Percentiles rank a stretch among this genome's conserved stretches.
These are phyloP conservation scores for Pneumocystis sp. DNA, from an alignment of 1,139 yeast species.

Conservation along the genomic window DNA sequence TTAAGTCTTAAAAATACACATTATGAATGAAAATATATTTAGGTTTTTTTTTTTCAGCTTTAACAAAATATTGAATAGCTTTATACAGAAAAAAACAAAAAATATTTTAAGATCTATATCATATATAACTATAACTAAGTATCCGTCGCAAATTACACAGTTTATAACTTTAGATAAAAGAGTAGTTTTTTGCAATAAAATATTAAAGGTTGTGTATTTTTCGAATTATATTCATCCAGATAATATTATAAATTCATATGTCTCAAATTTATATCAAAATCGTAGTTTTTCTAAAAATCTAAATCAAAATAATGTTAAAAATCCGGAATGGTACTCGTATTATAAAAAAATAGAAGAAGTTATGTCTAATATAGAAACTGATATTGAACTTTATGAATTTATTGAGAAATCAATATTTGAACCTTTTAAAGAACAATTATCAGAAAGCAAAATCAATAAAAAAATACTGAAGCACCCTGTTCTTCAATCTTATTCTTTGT, in stretches of 20 bases:
- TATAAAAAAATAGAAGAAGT: not conserved
- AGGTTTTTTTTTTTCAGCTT: not conserved
- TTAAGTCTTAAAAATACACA: not conserved
- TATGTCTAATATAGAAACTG: not conserved
- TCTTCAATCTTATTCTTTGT: constrained; percentile 15
- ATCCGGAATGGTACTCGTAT: not conserved
- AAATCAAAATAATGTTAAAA: not conserved
- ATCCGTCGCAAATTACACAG: not conserved
- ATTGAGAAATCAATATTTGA: not conserved
- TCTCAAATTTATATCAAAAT: not conserved
- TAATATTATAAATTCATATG: not conserved
- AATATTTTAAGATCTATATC: not conserved
- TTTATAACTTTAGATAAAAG: not conserved
- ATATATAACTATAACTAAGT: not conserved
- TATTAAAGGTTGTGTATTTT: not conserved
- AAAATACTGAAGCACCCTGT: not conserved
- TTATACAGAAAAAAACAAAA: not conserved
- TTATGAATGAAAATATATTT: not conserved
- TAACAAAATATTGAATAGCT: not conserved
- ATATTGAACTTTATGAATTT: not conserved
- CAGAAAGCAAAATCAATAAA: not conserved
- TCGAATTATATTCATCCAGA: too few species aligned
- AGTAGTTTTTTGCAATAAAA: not conserved
- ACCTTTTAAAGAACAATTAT: not conserved
- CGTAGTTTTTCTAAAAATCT: not conserved